Conservation (phyloP, 2,329 filamentous ascomycete species). For the Moelleriella libera region DNA sequence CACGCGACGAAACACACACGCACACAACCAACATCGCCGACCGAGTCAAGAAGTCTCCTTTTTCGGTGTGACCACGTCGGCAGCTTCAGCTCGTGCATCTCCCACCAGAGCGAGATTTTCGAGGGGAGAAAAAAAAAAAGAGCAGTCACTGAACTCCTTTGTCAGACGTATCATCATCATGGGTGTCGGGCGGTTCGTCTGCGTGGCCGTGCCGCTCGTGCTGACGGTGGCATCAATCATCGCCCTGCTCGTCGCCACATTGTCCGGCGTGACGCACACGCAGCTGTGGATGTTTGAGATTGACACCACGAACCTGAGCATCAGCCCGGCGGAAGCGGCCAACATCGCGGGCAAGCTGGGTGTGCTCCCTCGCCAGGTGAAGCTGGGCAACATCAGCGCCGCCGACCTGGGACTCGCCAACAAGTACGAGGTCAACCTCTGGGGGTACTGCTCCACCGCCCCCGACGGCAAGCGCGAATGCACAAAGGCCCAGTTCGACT, state of each 20-base stretch:
- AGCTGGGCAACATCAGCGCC: constrained; percentile 39
- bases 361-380: constrained; percentile 9
- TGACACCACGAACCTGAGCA: constrained; percentile 44
- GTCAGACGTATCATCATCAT: constrained; percentile 15
- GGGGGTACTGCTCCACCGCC: constrained; percentile 68
- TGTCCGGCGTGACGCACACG: constrained; percentile 42
- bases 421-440: constrained; percentile 70
- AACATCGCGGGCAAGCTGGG: constrained; percentile 17
- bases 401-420: constrained; percentile 50
- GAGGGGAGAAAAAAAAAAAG: not conserved
- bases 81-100: too few relatives aligned
- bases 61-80: too few relatives aligned
- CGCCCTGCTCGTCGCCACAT: constrained; percentile 44
- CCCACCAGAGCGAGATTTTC: not conserved
- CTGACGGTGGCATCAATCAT: constrained; percentile 67
- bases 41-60: too few relatives aligned
- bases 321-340: constrained; percentile 18
- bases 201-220: constrained; percentile 75
- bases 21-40: too few relatives aligned
- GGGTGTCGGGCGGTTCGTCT: constrained; percentile 64
- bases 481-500: constrained; percentile 58
- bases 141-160: not conserved
- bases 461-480: constrained; percentile 45
- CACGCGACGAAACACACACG: too few relatives aligned
- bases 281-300: constrained; percentile 44